Evolutionary conservation across 1,139 yeast genomes (phyloP).

Genomic region (Scheffersomyces illinoinensis): DNA sequence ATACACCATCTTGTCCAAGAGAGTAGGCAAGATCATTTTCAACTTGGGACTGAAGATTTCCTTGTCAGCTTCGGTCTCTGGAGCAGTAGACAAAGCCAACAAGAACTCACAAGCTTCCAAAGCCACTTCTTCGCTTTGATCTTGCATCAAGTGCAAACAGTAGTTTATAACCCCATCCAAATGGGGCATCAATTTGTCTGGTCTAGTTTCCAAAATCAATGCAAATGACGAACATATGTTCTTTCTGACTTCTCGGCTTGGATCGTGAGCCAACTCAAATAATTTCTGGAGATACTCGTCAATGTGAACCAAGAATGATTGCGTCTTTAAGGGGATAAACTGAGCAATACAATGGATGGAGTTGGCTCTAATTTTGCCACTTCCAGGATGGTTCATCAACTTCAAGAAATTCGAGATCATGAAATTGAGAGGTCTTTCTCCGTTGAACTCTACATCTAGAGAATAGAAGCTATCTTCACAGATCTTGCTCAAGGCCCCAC

Average conservation of each 20-base stretch:
- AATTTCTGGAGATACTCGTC: conserved; percentile 66
- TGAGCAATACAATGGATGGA: conserved; percentile 76
- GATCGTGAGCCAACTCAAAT: conserved; percentile 64
- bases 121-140: conserved; percentile 70
- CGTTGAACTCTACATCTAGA: conserved; percentile 63
- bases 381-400: conserved; percentile 38
- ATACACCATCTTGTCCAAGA: conserved; percentile 83
- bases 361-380: conserved; percentile 58
- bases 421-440: conserved; percentile 66
- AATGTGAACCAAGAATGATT: conserved; percentile 60
- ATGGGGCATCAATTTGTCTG: conserved; percentile 80
- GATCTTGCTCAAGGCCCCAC: conserved; percentile 79
- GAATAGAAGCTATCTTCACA: conserved; percentile 76
- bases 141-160: conserved; percentile 77
- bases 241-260: conserved; percentile 60
- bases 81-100: conserved; percentile 65
- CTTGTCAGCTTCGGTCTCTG: conserved; percentile 48
- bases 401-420: conserved; percentile 66
- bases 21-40: conserved; percentile 65
- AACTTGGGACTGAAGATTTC: conserved; percentile 58
- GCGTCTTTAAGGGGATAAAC: conserved; percentile 68
- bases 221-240: conserved; percentile 80
- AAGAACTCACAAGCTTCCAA: conserved; percentile 93
- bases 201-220: conserved; percentile 70
- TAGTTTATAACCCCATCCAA: conserved; percentile 82